Evolutionary conservation across 345 rosid species (phyloP), one percentile per base, ranked within the genome.

Genomic region (Theobroma cacao): DNA sequence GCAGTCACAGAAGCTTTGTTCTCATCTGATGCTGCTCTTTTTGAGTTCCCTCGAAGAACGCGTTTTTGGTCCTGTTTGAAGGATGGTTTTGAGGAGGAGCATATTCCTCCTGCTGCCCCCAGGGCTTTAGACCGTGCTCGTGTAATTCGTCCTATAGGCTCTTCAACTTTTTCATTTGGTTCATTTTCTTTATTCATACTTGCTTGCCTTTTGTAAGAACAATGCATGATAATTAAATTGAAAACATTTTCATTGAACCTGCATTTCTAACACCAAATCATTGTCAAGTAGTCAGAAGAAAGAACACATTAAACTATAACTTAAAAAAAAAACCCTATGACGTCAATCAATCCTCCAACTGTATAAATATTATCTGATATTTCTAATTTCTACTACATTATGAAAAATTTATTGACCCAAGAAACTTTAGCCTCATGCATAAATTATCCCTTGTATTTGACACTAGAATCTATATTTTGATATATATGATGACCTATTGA

Each of bases 91-190:
- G 92, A 82, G 78, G 89, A 83, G 81, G 86, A 89, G 80, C 77
- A 81, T 40, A 79, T 30, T 53, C 89, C 87, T 61, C 85, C 86
- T 2, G 89, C 82, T 28, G 68, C 62, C 75, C 88, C 94, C 85
- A 85, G 70, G 15, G 91, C 91, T 73, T 88, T 91, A 79, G 97
- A 90, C 68, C 88, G 87, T 74, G 97, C 88, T 76, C 99, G 85
- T 10, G 99, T 96, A 48, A 91, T 81, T 58, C 95, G 82, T 52
- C 78, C 80, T 45, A 81, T 38, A 70, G 79, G 78, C 52, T 77
- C 88, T 76, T 83, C 86, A 76, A 52, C 84, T 80, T 84, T 79
- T 75, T 84, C 82, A 64, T 84, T 71, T 50, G 74, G 78, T 75
- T 61, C 53, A 53, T 89, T 91, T 80, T 90, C 94, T 79, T 89